Percentiles rank a stretch among this genome's conserved stretches.
Conservation (phyloP, 2,329 filamentous ascomycete species). For the Paecilomyces dactylethromorphus region DNA sequence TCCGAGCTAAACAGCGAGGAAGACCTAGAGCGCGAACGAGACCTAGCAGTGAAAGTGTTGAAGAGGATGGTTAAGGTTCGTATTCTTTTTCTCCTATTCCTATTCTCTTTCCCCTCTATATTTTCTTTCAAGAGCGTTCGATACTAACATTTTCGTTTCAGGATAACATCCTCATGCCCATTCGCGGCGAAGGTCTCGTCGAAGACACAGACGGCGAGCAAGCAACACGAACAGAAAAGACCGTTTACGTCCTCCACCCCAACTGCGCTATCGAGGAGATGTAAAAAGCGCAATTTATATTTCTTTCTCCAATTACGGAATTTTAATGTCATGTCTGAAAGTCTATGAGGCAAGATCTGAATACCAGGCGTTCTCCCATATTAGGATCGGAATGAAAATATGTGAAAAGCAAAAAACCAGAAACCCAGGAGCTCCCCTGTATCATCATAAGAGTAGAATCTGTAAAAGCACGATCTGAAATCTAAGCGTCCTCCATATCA, state of each 20-base stretch:
- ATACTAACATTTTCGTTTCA: conserved; percentile 14
- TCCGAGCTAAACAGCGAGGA: conserved; percentile 73
- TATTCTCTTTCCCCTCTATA: background rate
- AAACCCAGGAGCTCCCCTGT: background rate
- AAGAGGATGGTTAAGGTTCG: conserved; percentile 93
- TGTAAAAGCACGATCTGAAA: background rate
- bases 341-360: background rate
- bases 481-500: background rate
- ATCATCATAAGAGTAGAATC: background rate
- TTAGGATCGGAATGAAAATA: background rate
- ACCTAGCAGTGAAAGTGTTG: conserved; percentile 73
- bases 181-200: conserved; percentile 80
- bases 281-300: conserved; percentile 9
- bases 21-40: conserved; percentile 68
- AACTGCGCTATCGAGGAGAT: conserved; percentile 74
- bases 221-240: conserved; percentile 33
- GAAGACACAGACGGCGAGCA: conserved; percentile 58
- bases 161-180: conserved; percentile 56
- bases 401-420: background rate
- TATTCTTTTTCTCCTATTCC: conserved; percentile 10
- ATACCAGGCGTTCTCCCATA: background rate
- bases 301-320: conserved; percentile 1
- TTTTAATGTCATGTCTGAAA: conserved; percentile 3
- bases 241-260: conserved; percentile 86
- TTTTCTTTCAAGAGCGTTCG: background rate